Evolutionary conservation across 1,139 yeast genomes (phyloP).

Genomic region (Suhomyces atakaporum): DNA sequence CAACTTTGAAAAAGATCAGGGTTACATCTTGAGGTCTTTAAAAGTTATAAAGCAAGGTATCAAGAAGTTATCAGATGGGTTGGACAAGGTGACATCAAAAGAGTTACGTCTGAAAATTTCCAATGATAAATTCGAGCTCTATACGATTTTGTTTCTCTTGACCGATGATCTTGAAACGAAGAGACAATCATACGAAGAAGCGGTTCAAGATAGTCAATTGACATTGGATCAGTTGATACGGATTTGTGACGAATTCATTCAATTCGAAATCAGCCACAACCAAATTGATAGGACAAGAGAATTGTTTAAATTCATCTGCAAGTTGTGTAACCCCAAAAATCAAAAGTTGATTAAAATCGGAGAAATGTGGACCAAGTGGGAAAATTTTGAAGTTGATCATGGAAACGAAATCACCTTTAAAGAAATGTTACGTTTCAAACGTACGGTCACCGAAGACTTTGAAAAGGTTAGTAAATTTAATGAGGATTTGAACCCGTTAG

Average conservation of each 20-base stretch:
- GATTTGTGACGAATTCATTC: conserved; percentile 41
- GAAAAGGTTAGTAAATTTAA: conserved; percentile 30
- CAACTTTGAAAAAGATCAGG: conserved; percentile 52
- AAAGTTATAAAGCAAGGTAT: conserved; percentile 27
- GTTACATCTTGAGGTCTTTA: conserved; percentile 31
- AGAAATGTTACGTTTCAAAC: conserved; percentile 68
- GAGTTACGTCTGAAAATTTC: conserved; percentile 17
- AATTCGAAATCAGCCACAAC: conserved; percentile 48
- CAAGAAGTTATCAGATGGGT: conserved; percentile 12
- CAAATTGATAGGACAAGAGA: conserved; percentile 64
- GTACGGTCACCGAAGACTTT: conserved; percentile 37
- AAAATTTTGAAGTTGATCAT: conserved; percentile 64
- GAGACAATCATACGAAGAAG: conserved; percentile 23
- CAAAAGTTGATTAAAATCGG: conserved; percentile 17
- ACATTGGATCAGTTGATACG: conserved; percentile 31
- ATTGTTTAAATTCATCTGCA: conserved; percentile 45
- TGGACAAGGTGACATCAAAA: conserved; percentile 7
- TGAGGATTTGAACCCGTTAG: conserved; percentile 43
- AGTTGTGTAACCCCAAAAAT: conserved; percentile 23
- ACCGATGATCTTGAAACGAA: conserved; percentile 11
- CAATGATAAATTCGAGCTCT: conserved; percentile 27
- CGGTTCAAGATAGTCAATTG: conserved; percentile 26
- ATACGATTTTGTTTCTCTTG: conserved; percentile 16
- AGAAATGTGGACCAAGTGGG: conserved; percentile 67
- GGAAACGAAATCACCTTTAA: conserved; percentile 76